Evolutionary conservation across 176 grass and related monocot species (phyloP), one percentile per base, ranked within the genome.

Genomic region (Hsuehochloa calcarea): DNA sequence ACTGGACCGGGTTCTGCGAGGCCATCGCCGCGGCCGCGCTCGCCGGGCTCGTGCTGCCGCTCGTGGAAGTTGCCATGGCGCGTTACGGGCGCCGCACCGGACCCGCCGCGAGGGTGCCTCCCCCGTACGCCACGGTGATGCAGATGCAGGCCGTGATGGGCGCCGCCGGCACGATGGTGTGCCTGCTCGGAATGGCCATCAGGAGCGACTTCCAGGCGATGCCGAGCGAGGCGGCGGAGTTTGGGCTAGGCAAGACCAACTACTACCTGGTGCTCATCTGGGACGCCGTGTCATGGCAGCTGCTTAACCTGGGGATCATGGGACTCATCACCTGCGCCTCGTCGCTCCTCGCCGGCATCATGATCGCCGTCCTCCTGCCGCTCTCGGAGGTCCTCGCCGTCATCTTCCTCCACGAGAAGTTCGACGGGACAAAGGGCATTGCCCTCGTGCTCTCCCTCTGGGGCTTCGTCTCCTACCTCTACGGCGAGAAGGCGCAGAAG

Each of bases 371-470:
- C 4, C 70, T 92, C 17, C 59, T 97, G 25, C 95, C 90, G 0
- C 54, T 97, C 8, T 83, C 90, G 3, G 81, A 97, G 78, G 15
- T 94, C 34, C 72, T 94, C 29, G 72, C 90, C 0, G 86, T 92
- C 78, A 43, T 94, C 67, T 94, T 97, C 81, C 89, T 97, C 44
- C 83, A 80, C 1, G 92, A 97, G 86, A 97, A 97, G 43, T 97
- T 97, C 51, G 85, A 86, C 38, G 90, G 86, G 19, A 46, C 67
- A 1, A 97, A 97, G 69, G 92, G 70, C 68, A 49, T 94, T 29
- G 86, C 90, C 0, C 92, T 94, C 3, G 60, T 85, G 77, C 87
- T 97, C 55, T 85, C 86, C 1, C 80, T 97, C 16, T 92, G 92
- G 94, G 94, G 94, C 5, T 94, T 97, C 40, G 72, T 60, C 22